phyloP scores from a whole-genome alignment of 2,329 filamentous ascomycete genomes.

The Cladosporium phlei region DNA sequence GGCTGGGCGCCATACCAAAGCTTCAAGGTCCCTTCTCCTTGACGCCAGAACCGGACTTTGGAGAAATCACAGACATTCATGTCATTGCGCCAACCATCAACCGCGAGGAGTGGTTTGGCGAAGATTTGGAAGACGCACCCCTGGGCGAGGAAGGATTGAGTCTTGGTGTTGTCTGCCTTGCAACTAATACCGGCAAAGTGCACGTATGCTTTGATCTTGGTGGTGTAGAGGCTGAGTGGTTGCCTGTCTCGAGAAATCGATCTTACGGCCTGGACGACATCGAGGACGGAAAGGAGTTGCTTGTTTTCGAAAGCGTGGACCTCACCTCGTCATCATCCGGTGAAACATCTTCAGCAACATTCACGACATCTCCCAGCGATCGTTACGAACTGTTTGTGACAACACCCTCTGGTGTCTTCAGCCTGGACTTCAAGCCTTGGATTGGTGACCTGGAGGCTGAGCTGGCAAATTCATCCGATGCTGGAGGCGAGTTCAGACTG shows the following conservation, averaged over 20 bases:
- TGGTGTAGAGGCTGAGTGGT: conserved; percentile 59
- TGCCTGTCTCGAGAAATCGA: conserved; percentile 41
- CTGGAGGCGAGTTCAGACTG: conserved; percentile 53
- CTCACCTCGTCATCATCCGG: conserved; percentile 18
- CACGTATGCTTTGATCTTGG: conserved; percentile 59
- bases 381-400: conserved; percentile 58
- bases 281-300: conserved; percentile 25
- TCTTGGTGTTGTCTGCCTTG: conserved; percentile 54
- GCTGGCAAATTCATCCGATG: conserved; percentile 46
- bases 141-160: conserved; percentile 46
- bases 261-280: conserved; percentile 23
- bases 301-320: conserved; percentile 41
- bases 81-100: conserved; percentile 53
- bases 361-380: conserved; percentile 52
- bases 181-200: conserved; percentile 52
- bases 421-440: conserved; percentile 54
- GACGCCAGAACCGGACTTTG: conserved; percentile 47
- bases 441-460: conserved; percentile 53
- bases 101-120: conserved; percentile 48
- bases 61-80: conserved; percentile 58
- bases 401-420: conserved; percentile 49
- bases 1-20: conserved; percentile 52
- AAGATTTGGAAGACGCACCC: conserved; percentile 44
- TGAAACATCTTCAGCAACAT: conserved; percentile 45
- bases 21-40: conserved; percentile 59